Conservation (phyloP, 306 rosid species). For the Ormosia emarginata region DNA sequence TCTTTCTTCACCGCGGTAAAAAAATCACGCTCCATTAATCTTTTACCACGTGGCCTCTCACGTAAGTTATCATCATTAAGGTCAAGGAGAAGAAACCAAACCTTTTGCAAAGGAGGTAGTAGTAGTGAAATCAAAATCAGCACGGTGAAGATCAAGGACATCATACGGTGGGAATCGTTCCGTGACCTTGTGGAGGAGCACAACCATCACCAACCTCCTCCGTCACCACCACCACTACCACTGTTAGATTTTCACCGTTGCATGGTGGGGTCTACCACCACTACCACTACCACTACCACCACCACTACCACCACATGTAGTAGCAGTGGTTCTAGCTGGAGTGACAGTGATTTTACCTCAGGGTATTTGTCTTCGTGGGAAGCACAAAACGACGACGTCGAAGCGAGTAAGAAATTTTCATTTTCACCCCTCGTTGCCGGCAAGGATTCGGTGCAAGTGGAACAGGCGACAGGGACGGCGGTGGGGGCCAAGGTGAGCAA, state of each 20-base stretch:
- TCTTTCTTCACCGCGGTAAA: conserved; percentile 40
- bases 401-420: conserved; percentile 14
- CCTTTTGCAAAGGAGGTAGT: background rate
- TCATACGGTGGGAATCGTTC: conserved; percentile 82
- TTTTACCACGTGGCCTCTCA: conserved; percentile 50
- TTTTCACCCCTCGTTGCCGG: conserved; percentile 56
- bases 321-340: conserved; percentile 65
- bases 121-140: conserved; percentile 11
- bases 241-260: conserved; percentile 32
- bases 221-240: conserved; percentile 17
- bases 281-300: conserved; percentile 22
- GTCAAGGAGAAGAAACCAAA: background rate
- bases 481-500: conserved; percentile 46
- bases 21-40: conserved; percentile 40
- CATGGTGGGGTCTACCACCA: background rate
- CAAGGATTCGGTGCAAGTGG: conserved; percentile 26
- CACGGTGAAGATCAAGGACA: conserved; percentile 60
- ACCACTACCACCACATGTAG: conserved; percentile 26
- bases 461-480: conserved; percentile 10
- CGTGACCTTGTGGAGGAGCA: conserved; percentile 45
- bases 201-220: background rate
- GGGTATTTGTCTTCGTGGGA: conserved; percentile 43
- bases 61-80: conserved; percentile 32
- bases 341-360: conserved; percentile 65
- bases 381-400: conserved; percentile 30